These are phyloP conservation scores for Lentinus tigrinus DNA, from an alignment of 768 basidiomycete genomes.

Conservation along the genomic window DNA sequence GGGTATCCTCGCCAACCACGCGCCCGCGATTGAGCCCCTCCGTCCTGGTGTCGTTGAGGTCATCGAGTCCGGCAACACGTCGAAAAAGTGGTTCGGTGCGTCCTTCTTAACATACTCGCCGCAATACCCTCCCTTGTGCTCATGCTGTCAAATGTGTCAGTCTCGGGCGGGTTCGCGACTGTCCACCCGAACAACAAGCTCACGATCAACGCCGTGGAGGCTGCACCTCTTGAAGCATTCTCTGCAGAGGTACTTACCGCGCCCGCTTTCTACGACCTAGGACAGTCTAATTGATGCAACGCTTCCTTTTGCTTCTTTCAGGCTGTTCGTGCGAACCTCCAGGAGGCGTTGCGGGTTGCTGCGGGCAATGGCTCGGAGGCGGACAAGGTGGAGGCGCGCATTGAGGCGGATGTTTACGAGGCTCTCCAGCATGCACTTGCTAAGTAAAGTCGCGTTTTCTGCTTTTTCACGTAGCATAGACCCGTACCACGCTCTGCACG, in stretches of 20 bases:
- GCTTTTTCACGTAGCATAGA: slow-evolving; percentile 12
- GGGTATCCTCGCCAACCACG: slow-evolving; percentile 99
- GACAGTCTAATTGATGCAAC: background rate
- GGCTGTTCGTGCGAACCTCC: slow-evolving; percentile 88
- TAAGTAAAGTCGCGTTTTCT: slow-evolving; percentile 32
- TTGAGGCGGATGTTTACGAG: slow-evolving; percentile 97
- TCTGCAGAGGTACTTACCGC: slow-evolving; percentile 73
- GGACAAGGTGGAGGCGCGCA: slow-evolving; percentile 88
- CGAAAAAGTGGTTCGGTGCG: slow-evolving; percentile 98
- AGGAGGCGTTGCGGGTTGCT: slow-evolving; percentile 82
- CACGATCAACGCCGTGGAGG: slow-evolving; percentile 97
- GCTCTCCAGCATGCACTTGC: slow-evolving; percentile 84
- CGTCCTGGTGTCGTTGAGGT: slow-evolving; percentile 95
- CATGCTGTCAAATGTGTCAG: slow-evolving; percentile 39
- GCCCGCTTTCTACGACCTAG: too few species aligned
- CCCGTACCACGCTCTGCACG: background rate
- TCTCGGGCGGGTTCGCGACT: slow-evolving; percentile 95
- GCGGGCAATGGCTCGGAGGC: slow-evolving; percentile 85
- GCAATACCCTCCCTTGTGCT: background rate
- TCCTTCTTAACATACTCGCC: background rate
- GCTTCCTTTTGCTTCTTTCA: slow-evolving; percentile 35
- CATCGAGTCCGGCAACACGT: slow-evolving; percentile 70
- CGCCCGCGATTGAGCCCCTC: slow-evolving; percentile 93
- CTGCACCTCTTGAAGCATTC: slow-evolving; percentile 87
- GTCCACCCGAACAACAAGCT: slow-evolving; percentile 96